Evolutionary conservation across 2,329 filamentous ascomycete genomes (phyloP), one percentile per base, ranked within the genome.

Genomic region (Phaeosphaeria sp.): DNA sequence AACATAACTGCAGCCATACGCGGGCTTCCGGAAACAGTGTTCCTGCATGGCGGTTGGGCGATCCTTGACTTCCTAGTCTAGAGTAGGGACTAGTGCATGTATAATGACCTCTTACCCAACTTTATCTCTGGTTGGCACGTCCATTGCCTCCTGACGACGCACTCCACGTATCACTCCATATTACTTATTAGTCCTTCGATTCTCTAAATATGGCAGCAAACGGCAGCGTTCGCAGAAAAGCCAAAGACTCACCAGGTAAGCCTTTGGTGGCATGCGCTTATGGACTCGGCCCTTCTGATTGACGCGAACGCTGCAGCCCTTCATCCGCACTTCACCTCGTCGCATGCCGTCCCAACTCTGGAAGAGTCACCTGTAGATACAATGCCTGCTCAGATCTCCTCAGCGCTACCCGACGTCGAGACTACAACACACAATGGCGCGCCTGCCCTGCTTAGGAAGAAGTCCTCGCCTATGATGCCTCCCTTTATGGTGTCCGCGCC

Each of bases 401-500:
- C 71, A 25, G 57, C 66, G 1, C 58, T 71, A 58, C 59, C 68
- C 9, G 48, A 64, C n/a, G 56, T 58, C 48, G 60, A 56, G 10
- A 25, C 62, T 6, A 43, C 64, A 11, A 11, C 49, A 6, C 25
- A 58, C 18, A 63, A 64, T 50, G 60, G 56, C 52, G 51, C 62
- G 42, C 62, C 69, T 36, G 47, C 61, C 15, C 46, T 72, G 63
- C 65, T 54, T 41, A 61, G 74, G 51, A 77, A 76, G 60, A 68
- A 74, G 57, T 82, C 80, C 21, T 85, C 85, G 49, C 86, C 87
- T 1, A 85, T 89, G 81, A 85, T 95, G 79, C 93, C 94, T 44
- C 83, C 93, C 60, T 99, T 99, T 76, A 97, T 99, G 91, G 93
- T 98, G 56, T 98, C 95, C 17, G 94, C 96, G 2, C 95, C 95